phyloP scores from a whole-genome alignment of 1,284 basidiomycete species.

The Papiliotrema laurentii region DNA sequence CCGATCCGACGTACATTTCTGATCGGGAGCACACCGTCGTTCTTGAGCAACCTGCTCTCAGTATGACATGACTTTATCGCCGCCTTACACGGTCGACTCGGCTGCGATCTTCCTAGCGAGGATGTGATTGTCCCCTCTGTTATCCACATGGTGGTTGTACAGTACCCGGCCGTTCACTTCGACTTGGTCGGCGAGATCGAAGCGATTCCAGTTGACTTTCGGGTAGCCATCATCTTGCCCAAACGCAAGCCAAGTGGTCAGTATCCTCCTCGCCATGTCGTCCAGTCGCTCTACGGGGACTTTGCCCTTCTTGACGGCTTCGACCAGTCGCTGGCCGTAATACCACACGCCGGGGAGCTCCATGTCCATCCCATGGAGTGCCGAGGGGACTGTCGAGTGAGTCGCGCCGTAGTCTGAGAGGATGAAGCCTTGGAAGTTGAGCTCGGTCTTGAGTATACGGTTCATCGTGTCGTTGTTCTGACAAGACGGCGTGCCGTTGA shows the following conservation, averaged over 20 bases:
- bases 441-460: slow-evolving; percentile 70
- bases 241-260: slow-evolving; percentile 60
- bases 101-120: slow-evolving; percentile 37
- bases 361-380: slow-evolving; percentile 51
- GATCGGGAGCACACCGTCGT: slow-evolving; percentile 29
- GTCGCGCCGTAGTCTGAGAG: slow-evolving; percentile 34
- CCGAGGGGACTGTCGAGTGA: slow-evolving; percentile 44
- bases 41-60: slow-evolving; percentile 33
- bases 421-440: slow-evolving; percentile 51
- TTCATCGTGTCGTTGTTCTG: slow-evolving; percentile 72
- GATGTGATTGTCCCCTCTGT: slow-evolving; percentile 23
- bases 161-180: slow-evolving; percentile 22
- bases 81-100: slow-evolving; percentile 38
- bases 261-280: slow-evolving; percentile 51
- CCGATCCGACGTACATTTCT: slow-evolving; percentile 29
- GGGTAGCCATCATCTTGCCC: slow-evolving; percentile 60
- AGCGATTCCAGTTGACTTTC: slow-evolving; percentile 42
- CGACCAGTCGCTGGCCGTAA: slow-evolving; percentile 53
- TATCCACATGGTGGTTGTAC: slow-evolving; percentile 34
- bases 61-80: slow-evolving; percentile 1
- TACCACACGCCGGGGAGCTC: slow-evolving; percentile 47
- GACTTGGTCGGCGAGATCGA: slow-evolving; percentile 39
- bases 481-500: slow-evolving; percentile 76
- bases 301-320: slow-evolving; percentile 63
- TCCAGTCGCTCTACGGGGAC: slow-evolving; percentile 58